phyloP scores from a whole-genome alignment of 2,329 filamentous ascomycete species.

The Pestalotiopsis sp. region DNA sequence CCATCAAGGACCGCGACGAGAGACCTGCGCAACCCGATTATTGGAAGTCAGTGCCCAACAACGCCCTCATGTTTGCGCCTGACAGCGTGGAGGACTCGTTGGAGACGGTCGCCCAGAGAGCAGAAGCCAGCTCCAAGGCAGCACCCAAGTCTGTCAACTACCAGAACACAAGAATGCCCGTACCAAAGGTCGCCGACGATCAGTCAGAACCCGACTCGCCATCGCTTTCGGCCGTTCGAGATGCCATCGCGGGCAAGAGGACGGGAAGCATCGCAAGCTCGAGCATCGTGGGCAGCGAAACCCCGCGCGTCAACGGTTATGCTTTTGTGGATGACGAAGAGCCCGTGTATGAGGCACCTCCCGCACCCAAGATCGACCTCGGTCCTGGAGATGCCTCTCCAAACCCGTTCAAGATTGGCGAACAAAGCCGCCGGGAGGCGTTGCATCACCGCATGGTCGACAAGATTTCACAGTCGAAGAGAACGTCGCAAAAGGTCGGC shows the following conservation, averaged over 20 bases:
- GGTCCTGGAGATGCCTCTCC: conserved; percentile 63
- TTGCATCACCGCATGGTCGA: conserved; percentile 89
- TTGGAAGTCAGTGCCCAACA: conserved; percentile 76
- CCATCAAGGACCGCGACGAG: conserved; percentile 68
- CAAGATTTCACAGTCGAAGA: conserved; percentile 72
- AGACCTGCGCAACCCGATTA: conserved; percentile 77
- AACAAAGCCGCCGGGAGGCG: conserved; percentile 75
- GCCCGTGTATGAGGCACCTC: conserved; percentile 48
- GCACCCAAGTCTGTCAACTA: conserved; percentile 79
- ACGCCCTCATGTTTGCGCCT: conserved; percentile 84
- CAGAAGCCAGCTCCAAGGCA: conserved; percentile 72
- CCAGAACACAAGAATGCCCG: conserved; percentile 78
- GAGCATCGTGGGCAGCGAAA: conserved; percentile 67
- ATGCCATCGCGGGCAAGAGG: conserved; percentile 78
- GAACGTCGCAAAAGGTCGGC: conserved; percentile 60
- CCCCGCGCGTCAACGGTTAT: conserved; percentile 90
- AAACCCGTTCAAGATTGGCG: conserved; percentile 80
- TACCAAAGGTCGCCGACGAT: conserved; percentile 39
- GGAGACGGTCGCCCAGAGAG: conserved; percentile 67
- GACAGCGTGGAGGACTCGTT: conserved; percentile 63
- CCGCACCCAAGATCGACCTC: conserved; percentile 53
- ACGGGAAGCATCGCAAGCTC: conserved; percentile 65
- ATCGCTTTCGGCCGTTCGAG: conserved; percentile 80
- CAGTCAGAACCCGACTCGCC: conserved; percentile 71
- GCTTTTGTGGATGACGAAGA: conserved; percentile 87